Base-by-base conservation (phyloP, 352 stramenopile species). In the Pythium monospermum region DNA sequence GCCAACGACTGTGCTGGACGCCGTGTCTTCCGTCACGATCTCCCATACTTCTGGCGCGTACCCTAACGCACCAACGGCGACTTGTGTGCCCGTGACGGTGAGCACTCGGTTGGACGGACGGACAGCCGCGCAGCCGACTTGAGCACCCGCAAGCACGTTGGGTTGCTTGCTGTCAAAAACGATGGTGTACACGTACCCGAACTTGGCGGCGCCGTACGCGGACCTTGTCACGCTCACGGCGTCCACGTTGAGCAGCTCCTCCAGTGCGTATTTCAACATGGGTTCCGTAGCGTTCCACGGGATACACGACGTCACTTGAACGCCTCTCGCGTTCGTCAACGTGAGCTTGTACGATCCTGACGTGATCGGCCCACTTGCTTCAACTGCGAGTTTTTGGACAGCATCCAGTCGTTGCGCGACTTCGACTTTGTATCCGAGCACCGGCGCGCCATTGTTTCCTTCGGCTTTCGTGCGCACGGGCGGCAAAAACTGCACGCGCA, bases 381-480 rank as follows among this genome's bases (percentile, higher is more conserved):
- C 56, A 32, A 90, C 74, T 6, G 71, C 68, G 61, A 92, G 85
- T 13, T 63, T 86, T 32, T 92, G 76, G 44, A 89, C 82, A 12
- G 83, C 70, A 39, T 87, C 57, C 30, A 92, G 67, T 33, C 75
- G 76, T n/a, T 57, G 64, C 5, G 82, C 79, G 28, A 92, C 56
- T 33, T 92, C 79, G 46, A 92, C 73, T 38, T 82, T 85, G 63
- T 92, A 92, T 0, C 79, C 79, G 11, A 92, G 56, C 36, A 92
- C 76, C 1, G 79, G 79, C 1, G 76, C 75, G 18, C 77, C 76
- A 49, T 86, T 85, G 54, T 78, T 72, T 27, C 74, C 75, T 50
- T 90, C 79, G 32, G 73, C 71, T 42, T 83, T 91, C 43, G 66
- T 66, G 13, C 70, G 55, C 38, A 71, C 59, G 0, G 80, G 76